These are phyloP conservation scores for Dactylellina haptotyla DNA, from an alignment of 2,329 filamentous ascomycete species.

Conservation along the genomic window DNA sequence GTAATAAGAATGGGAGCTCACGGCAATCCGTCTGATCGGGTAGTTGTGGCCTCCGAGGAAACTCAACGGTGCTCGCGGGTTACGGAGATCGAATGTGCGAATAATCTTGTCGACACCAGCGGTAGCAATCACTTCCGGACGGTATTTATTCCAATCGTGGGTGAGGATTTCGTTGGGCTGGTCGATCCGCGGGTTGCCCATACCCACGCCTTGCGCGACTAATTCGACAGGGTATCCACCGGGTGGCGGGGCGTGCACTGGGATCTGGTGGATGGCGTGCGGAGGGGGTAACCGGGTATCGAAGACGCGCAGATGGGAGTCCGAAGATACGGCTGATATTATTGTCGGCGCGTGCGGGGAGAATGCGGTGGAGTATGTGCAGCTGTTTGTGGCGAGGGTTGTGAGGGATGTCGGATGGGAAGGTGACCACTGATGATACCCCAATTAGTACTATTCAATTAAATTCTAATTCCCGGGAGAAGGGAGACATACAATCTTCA, in stretches of 20 bases:
- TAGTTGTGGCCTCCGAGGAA: constrained; percentile 88
- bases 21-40: constrained; percentile 79
- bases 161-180: constrained; percentile 82
- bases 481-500: constrained; percentile 76
- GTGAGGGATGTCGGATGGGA: constrained; percentile 77
- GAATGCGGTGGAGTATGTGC: constrained; percentile 93
- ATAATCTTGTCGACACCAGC: constrained; percentile 88
- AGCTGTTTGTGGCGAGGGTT: constrained; percentile 89
- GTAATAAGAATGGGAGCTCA: background rate
- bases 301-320: constrained; percentile 88
- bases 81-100: constrained; percentile 88
- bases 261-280: constrained; percentile 81
- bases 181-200: constrained; percentile 58
- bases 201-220: constrained; percentile 56
- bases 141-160: constrained; percentile 99
- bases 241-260: constrained; percentile 77
- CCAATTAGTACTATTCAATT: background rate
- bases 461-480: background rate
- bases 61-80: constrained; percentile 76
- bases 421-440: constrained; percentile 76
- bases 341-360: constrained; percentile 86
- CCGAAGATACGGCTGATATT: constrained; percentile 85
- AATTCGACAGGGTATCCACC: constrained; percentile 57
- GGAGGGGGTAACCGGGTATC: constrained; percentile 87
- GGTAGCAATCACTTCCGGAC: constrained; percentile 82